Percentiles rank a stretch among this genome's conserved stretches.
Evolutionary conservation across 75 land plant species (phyloP).

Genomic region (Selaginella tamariscina): DNA sequence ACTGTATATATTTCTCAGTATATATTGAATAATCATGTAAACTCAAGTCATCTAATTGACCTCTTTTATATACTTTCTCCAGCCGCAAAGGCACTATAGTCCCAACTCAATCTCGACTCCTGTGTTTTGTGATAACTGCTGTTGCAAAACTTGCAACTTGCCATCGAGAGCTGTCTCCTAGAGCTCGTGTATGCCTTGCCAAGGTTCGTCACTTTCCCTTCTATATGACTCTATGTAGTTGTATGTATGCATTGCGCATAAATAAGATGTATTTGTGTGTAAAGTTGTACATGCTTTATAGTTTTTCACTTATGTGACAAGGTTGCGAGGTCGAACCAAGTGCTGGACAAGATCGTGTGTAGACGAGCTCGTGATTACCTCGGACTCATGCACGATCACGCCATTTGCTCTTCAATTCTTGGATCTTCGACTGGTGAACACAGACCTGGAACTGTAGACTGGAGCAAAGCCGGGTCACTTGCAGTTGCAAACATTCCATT

Average conservation of each 20-base stretch:
- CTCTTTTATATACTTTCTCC: neutral
- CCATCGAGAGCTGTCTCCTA: conserved; percentile 75
- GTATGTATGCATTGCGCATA: too few relatives aligned
- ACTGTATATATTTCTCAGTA: too few relatives aligned
- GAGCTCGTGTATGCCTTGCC: conserved; percentile 88
- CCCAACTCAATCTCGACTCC: conserved; percentile 65
- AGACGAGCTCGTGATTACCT: conserved; percentile 77
- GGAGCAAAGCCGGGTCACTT: conserved; percentile 62
- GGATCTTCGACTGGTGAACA: conserved; percentile 47
- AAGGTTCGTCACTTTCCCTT: conserved; percentile 39
- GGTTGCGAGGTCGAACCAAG: conserved; percentile 82
- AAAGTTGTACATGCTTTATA: too few relatives aligned
- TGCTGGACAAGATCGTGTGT: conserved; percentile 57
- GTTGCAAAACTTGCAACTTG: conserved; percentile 92
- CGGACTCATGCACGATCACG: conserved; percentile 84
- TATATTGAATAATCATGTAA: too few relatives aligned
- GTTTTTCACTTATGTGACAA: conserved; percentile 8
- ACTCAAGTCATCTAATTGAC: too few relatives aligned
- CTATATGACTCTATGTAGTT: neutral
- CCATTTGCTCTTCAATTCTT: conserved; percentile 71
- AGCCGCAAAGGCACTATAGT: conserved; percentile 16
- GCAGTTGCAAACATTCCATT: conserved; percentile 84
- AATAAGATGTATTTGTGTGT: too few relatives aligned
- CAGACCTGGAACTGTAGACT: conserved; percentile 57
- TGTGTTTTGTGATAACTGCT: conserved; percentile 89